phyloP scores from a whole-genome alignment of 163 green algal genomes.

The Volvox carteri region DNA sequence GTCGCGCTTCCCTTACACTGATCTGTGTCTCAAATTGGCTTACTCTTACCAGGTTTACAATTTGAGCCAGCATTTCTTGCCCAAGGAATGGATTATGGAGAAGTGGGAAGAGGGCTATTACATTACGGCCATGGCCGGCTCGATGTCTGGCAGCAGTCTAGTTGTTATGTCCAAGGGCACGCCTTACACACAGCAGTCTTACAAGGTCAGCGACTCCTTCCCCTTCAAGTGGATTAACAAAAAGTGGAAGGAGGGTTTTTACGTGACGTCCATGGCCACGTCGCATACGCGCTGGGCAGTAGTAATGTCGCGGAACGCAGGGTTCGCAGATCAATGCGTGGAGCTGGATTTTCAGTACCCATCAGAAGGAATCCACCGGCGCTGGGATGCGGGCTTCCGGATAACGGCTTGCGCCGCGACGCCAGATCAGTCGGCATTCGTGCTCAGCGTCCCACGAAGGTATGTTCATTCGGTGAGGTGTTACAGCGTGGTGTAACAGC shows the following conservation, averaged over 20 bases:
- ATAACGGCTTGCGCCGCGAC: conserved; percentile 97
- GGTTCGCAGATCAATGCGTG: conserved; percentile 93
- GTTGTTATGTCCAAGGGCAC: conserved; percentile 99
- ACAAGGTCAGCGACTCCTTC: conserved; percentile 95
- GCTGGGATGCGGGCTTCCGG: conserved; percentile 91
- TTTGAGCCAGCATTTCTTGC: conserved; percentile 95
- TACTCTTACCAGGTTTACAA: conserved; percentile 86
- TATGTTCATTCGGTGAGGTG: background rate
- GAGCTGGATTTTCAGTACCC: conserved; percentile 99
- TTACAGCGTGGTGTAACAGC: no score
- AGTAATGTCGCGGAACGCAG: conserved; percentile 98
- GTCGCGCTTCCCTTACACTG: no score
- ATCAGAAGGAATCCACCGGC: conserved; percentile 94
- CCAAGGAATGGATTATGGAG: conserved; percentile 99
- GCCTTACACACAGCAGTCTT: conserved; percentile 97
- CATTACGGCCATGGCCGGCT: conserved; percentile 96
- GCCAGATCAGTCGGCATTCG: conserved; percentile 94
- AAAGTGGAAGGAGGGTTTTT: conserved; percentile 99
- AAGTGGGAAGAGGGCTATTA: conserved; percentile 99
- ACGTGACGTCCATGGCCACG: conserved; percentile 97
- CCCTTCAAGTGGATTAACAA: conserved; percentile 95
- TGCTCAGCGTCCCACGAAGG: conserved; percentile 89
- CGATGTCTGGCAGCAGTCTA: conserved; percentile 78
- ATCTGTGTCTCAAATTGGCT: no score
- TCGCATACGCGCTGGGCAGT: conserved; percentile 93